Evolutionary conservation across 176 grass and related monocot genomes (phyloP).

Genomic region (Oryza meyeriana): DNA sequence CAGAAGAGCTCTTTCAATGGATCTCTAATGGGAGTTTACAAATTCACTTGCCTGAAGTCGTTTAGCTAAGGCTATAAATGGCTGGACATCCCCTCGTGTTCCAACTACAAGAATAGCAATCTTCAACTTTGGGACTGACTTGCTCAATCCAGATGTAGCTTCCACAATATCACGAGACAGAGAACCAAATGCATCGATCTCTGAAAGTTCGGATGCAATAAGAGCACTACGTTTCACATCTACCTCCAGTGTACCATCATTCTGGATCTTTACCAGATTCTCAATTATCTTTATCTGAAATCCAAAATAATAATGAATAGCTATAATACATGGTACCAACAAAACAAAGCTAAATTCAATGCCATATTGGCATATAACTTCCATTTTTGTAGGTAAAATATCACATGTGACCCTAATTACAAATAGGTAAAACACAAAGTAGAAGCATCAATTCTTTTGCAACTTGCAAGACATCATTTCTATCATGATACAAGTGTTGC

Average conservation of each 20-base stretch:
- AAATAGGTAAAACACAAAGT: background rate
- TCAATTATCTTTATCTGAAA: slow-evolving; percentile 81
- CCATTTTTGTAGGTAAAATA: background rate
- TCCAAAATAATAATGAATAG: slow-evolving; percentile 26
- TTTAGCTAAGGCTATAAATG: slow-evolving; percentile 98
- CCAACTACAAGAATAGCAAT: slow-evolving; percentile 97
- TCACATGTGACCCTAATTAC: slow-evolving; percentile 4
- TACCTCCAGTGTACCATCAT: slow-evolving; percentile 83
- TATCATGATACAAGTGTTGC: background rate
- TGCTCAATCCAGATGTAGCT: slow-evolving; percentile 44
- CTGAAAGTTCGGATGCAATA: slow-evolving; percentile 81
- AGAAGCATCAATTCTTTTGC: background rate
- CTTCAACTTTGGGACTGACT: slow-evolving; percentile 90
- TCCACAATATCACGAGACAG: slow-evolving; percentile 32
- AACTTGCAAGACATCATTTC: slow-evolving; percentile 14
- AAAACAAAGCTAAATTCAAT: background rate
- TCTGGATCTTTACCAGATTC: slow-evolving; percentile 81
- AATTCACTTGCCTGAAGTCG: slow-evolving; percentile 76
- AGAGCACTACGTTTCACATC: slow-evolving; percentile 55
- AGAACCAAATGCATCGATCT: slow-evolving; percentile 81
- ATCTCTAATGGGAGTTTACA: slow-evolving; percentile 17
- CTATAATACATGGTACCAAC: slow-evolving; percentile 10
- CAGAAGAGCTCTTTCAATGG: background rate
- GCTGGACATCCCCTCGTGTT: slow-evolving; percentile 96
- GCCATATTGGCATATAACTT: background rate